Evolutionary conservation across 371 early-diverging fungal genomes (phyloP), one percentile per base, ranked within the genome.

Genomic region (Parasitella parasitica): DNA sequence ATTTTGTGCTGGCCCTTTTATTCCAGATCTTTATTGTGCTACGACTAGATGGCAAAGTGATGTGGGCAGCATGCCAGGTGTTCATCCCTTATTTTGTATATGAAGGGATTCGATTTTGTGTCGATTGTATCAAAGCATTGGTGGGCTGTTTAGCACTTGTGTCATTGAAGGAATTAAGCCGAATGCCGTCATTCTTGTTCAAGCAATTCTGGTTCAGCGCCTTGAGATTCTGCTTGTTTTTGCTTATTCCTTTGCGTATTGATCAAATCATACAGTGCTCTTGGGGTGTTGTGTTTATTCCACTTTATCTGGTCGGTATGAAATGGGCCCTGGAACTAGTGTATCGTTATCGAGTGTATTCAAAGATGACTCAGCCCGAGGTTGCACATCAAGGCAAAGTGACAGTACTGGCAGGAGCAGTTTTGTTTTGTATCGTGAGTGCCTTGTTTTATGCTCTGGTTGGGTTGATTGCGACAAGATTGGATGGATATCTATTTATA

Each of bases 211-310:
- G 87, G 87, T 81, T 82, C 67, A 75, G 74, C 22, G 67, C 69
- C 1, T 60, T 89, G 18, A 84, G 93, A 13, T 22, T 91, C 15
- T 52, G 71, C 24, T 74, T 83, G 54, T 80, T 81, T 32, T 62
- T 89, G 11, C 70, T 94, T 24, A 73, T 94, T 5, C 75, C 84
- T 27, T 63, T 86, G 18, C 84, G 86, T 36, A 75, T 91, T 58
- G 85, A 89, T 71, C 67, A 71, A 9, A 46, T 72, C 12, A 75
- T 85, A 53, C 71, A 66, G 8, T 82, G 80, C 61, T 83, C 84
- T n/a, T 92, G 93, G 94, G 86, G 68, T 0, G 54, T 91, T n/a
- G 82, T 92, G 11, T 94, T 96, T 68, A 83, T 88, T 18, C 96
- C 96, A 0, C 62, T 86, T 9, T 94, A 91, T 66, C 64, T 94